Evolutionary conservation across 805 yeast genomes (phyloP), one percentile per base, ranked within the genome.

Genomic region (Pichia californica): DNA sequence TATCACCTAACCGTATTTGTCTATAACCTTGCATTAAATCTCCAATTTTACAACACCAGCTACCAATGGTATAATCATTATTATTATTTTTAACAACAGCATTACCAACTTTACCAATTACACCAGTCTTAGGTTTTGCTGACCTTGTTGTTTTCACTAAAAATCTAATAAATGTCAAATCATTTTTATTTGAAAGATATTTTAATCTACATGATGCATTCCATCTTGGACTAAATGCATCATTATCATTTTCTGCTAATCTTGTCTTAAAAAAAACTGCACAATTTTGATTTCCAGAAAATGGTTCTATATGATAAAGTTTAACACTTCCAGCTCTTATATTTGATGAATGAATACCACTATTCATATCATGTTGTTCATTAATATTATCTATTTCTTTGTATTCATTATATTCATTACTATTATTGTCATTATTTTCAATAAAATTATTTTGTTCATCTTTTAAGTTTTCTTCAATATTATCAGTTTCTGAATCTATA

Each of bases 211-310:
- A 71, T 5, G 56, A 59, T 39, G 73, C 70, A 48, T 81, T 77
- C 97, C 97, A 91, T 7, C 73, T 62, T 0, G 97, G 97, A 56
- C 85, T 88, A 63, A 86, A 87, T 0, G 97, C 97, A 62, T 89
- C 88, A 39, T 77, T 79, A 7, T 18, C 16, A 27, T 44, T 44
- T 7, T 60, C 56, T 1, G 83, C 73, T 1, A 52, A 45, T 3
- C 57, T 46, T 0, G 76, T 64, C 29, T 54, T 58, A 44, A 58
- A 62, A 5, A 52, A 42, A 8, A 48, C 56, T 13, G 57, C 16
- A 9, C 11, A 26, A 16, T 28, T 25, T 14, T 39, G 37, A 25
- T 36, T 36, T 3, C 39, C 18, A 4, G 38, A 11, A 5, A 14
- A n/a, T 7, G 32, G 38, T 23, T 44, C 51, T 16, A 26, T 31